Base-by-base conservation (phyloP, 179 eudicot species). In the Silene vulgaris region DNA sequence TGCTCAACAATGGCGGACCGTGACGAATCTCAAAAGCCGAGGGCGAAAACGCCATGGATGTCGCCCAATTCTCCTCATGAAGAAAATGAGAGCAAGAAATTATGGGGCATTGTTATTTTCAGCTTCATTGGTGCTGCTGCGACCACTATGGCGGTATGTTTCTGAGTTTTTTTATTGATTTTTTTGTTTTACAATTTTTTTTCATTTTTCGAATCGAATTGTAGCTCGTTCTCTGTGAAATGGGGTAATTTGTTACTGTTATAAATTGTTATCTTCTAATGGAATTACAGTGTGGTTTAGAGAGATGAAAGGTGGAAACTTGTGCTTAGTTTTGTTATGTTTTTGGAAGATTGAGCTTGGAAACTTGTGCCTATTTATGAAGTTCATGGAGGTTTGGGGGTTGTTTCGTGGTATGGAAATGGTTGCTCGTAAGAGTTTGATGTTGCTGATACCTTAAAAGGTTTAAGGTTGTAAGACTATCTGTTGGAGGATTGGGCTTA, bases 51-150 rank as follows among this genome's bases (percentile, higher is more conserved):
- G 59, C 40, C 64, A 20, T 29, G 72, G 75, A 16, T 7, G 19
- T 62, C 74, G 43, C 70, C 78, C 14, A 73, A 69, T n/a, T 59
- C 76, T 68, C 80, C 78, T 3, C 32, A 73, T n/a, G 82, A 82
- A 28, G 80, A 82, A 40, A 82, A 83, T 5, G 89, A 80, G 62
- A 70, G 80, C 28, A 85, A 78, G 81, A 88, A 77, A 66, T 59
- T 84, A 20, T 91, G 91, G 95, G 92, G 95, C 28, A 81, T 89
- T 78, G 75, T 86, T 20, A 21, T 91, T 45, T 89, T 88, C 76
- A 91, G 92, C 37, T 65, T 93, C 66, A 87, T 91, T 30, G 98
- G 98, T 70, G 97, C 93, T 67, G 84, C 90, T 52, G 90, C 79
- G 1, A 87, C 96, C 20, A 87, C 90, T 1, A 81, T 83, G 48